Conservation (phyloP, 2,329 filamentous ascomycete genomes). For the Neurospora crassa region DNA sequence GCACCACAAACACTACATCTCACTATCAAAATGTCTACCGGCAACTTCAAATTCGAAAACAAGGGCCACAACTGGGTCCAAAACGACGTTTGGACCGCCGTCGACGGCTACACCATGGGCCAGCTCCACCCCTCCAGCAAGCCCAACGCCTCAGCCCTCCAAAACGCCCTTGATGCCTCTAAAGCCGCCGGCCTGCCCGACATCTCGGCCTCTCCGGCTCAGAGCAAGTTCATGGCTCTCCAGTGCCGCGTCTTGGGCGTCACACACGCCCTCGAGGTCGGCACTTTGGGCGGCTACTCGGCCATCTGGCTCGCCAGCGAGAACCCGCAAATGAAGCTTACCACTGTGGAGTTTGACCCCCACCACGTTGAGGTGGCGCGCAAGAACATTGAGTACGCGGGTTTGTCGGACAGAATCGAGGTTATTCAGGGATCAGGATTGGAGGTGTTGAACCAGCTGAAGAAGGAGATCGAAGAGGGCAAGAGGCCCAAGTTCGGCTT, state of each 20-base stretch:
- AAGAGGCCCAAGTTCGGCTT: conserved; percentile 9
- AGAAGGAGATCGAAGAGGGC: conserved; percentile 6
- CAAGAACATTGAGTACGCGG: conserved; percentile 9
- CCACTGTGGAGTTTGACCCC: conserved; percentile 9
- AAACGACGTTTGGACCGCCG: conserved; percentile 4
- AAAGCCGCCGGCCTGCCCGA: conserved; percentile 9
- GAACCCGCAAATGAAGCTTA: conserved; percentile 11
- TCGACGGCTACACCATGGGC: conserved; percentile 9
- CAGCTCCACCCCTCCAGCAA: conserved; percentile 11
- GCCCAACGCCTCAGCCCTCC: conserved; percentile 7
- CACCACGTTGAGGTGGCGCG: conserved; percentile 9
- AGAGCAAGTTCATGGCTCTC: conserved; percentile 14
- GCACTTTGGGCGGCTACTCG: conserved; percentile 12
- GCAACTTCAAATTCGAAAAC: not conserved
- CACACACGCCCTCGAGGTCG: conserved; percentile 12
- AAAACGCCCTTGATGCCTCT: conserved; percentile 5
- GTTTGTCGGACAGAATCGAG: conserved; percentile 7
- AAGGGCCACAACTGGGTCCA: conserved; percentile 5
- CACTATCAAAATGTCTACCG: conserved; percentile 5
- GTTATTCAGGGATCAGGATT: conserved; percentile 8
- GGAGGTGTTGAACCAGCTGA: conserved; percentile 6
- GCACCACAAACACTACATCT: not conserved
- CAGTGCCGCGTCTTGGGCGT: conserved; percentile 4
- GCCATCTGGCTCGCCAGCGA: conserved; percentile 14
- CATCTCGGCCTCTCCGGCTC: conserved; percentile 9